Conservation (phyloP, 805 yeast species). For the Suhomyces faveliae region DNA sequence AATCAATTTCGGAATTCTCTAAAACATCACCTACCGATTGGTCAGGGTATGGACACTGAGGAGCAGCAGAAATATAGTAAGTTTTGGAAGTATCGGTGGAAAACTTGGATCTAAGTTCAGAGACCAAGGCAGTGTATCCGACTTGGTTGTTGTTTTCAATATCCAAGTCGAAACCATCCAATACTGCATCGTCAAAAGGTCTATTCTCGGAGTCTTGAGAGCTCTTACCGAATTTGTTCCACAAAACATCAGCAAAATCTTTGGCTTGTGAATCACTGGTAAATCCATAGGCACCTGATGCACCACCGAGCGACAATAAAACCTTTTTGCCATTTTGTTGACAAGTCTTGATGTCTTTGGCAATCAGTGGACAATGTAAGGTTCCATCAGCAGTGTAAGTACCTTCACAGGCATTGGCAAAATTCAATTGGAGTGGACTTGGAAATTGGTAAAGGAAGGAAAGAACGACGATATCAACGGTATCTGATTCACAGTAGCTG, state of each 20-base stretch:
- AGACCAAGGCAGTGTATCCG: conserved; percentile 65
- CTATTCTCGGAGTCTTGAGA: conserved; percentile 24
- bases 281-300: conserved; percentile 40
- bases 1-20: conserved; percentile 64
- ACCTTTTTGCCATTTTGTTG: conserved; percentile 78
- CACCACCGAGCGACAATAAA: conserved; percentile 66
- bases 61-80: conserved; percentile 84
- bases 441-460: conserved; percentile 15
- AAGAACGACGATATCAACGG: conserved; percentile 14
- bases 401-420: conserved; percentile 16
- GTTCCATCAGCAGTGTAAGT: conserved; percentile 12
- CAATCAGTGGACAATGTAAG: conserved; percentile 30
- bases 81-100: conserved; percentile 41
- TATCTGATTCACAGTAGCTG: conserved; percentile 12
- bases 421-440: conserved; percentile 9
- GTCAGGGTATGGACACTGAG: conserved; percentile 90
- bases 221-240: conserved; percentile 26
- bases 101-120: conserved; percentile 23
- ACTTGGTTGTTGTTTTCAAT: conserved; percentile 55
- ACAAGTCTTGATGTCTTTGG: conserved; percentile 68
- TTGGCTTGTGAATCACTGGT: conserved; percentile 27
- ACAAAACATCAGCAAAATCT: conserved; percentile 29
- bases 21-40: conserved; percentile 30
- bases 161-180: conserved; percentile 85
- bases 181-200: conserved; percentile 69